These are phyloP conservation scores for Pyrenopolyporus hunteri DNA, from an alignment of 495 filamentous ascomycete genomes.

Conservation along the genomic window DNA sequence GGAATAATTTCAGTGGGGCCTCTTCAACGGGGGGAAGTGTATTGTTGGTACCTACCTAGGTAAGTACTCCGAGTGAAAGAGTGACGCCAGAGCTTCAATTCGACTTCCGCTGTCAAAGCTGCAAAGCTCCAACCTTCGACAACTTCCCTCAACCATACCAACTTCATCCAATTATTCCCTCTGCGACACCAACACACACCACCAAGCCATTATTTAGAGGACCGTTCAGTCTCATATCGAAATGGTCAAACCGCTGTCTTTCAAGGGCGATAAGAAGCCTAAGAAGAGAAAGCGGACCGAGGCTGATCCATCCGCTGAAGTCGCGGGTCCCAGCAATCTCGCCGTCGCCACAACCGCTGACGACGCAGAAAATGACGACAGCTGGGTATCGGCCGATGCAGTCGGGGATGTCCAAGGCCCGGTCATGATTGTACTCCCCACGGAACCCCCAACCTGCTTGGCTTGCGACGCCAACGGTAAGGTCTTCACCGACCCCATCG, in stretches of 20 bases:
- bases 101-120: constrained; percentile 6
- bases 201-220: not conserved
- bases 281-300: constrained; percentile 84
- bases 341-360: constrained; percentile 44
- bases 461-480: constrained; percentile 84
- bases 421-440: constrained; percentile 78
- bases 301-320: constrained; percentile 45
- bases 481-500: constrained; percentile 77
- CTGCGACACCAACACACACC: not conserved
- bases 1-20: too few relatives aligned
- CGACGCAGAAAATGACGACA: constrained; percentile 69
- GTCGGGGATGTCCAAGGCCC: constrained; percentile 81
- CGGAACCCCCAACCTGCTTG: constrained; percentile 68
- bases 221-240: not conserved
- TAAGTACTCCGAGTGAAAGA: not conserved
- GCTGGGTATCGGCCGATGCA: constrained; percentile 87
- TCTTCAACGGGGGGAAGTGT: too few relatives aligned
- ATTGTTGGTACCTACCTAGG: too few relatives aligned
- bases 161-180: not conserved
- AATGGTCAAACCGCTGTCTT: constrained; percentile 83
- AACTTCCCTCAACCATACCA: too few relatives aligned
- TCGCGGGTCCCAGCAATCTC: constrained; percentile 47
- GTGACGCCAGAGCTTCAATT: constrained; percentile 9
- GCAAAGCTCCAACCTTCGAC: not conserved
- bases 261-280: constrained; percentile 95